Base-by-base conservation (phyloP, 306 rosid genomes). In the Begonia peltatifolia region DNA sequence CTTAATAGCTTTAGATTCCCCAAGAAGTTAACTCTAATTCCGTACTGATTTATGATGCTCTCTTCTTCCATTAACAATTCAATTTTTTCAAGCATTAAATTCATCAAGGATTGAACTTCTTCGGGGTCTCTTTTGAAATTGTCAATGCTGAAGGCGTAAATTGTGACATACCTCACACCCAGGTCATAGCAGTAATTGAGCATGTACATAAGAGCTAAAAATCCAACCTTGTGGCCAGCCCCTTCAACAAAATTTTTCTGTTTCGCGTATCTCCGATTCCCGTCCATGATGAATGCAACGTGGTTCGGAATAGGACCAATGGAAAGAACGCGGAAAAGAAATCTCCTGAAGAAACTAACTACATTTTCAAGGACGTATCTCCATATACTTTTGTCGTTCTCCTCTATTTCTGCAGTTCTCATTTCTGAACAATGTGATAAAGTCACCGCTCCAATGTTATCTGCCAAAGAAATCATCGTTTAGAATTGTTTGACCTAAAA, bases 241-340 rank as follows among this genome's bases (percentile, higher is more conserved):
- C 61, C 70, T 54, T 52, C 64, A n/a, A 52, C 13, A 53, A 63
- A 52, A 22, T 73, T 68, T 52, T 2, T 25, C 61, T 35, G 68
- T 35, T 63, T 62, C 8, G 64, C 64, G 17, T 59, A 73, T 43
- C 78, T 68, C 30, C 74, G 46, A 50, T 73, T 73, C 44, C 74
- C 71, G 38, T 73, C 78, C 74, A 73, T 67, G 71, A 73, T 73
- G 61, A 68, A 73, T 20, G 74, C 78, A 23, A 68, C 15, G 46
- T 68, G 74, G 15, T 12, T 52, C 13, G 78, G 78, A 51, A 60
- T 53, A 22, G 74, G 68, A 52, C 65, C 68, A 55, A 54, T 50
- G 10, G 68, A 73, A 42, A 68, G 46, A 35, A 63, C 70, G 38
- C 13, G 43, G 58, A 55, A 59, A 23, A 55, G 42, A 62, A 62